These are phyloP conservation scores for Apophysomyces elegans DNA, from an alignment of 371 early-diverging fungal genomes.

Conservation along the genomic window DNA sequence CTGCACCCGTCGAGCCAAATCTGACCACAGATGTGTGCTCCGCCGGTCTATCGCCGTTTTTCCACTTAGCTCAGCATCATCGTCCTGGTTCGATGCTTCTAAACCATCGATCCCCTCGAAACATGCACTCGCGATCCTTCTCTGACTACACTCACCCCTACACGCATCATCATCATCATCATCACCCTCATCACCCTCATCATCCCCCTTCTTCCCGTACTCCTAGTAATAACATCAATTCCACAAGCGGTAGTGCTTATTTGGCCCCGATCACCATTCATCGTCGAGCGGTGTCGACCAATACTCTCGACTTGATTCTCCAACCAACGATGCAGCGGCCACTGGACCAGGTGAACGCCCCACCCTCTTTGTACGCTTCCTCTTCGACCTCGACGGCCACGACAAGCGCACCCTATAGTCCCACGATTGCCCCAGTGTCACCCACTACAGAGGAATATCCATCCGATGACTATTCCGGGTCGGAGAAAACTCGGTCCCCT, in stretches of 20 bases:
- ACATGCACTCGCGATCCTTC: conserved; percentile 50
- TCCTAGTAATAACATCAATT: conserved; percentile 1
- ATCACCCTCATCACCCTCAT: neutral
- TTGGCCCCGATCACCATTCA: conserved; percentile 29
- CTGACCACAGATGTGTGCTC: conserved; percentile 12
- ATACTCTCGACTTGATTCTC: conserved; percentile 39
- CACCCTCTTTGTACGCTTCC: conserved; percentile 24
- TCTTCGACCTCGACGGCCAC: conserved; percentile 36
- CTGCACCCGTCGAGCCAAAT: conserved; percentile 25
- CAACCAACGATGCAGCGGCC: conserved; percentile 31
- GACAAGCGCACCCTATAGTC: conserved; percentile 26
- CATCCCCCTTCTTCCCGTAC: neutral
- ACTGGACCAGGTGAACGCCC: conserved; percentile 10
- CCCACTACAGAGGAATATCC: conserved; percentile 15
- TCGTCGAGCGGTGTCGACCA: conserved; percentile 50
- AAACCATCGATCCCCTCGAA: conserved; percentile 33
- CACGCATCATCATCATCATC: conserved; percentile 17
- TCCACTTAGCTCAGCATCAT: conserved; percentile 11
- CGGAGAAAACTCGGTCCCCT: conserved; percentile 4
- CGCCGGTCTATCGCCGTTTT: conserved; percentile 7
- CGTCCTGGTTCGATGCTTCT: conserved; percentile 13
- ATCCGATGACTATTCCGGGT: conserved; percentile 6
- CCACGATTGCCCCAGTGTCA: conserved; percentile 16
- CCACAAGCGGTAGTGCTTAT: conserved; percentile 3
- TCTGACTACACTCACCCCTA: conserved; percentile 57